Evolutionary conservation across 345 rosid species (phyloP).

Genomic region (Passiflora organensis): DNA sequence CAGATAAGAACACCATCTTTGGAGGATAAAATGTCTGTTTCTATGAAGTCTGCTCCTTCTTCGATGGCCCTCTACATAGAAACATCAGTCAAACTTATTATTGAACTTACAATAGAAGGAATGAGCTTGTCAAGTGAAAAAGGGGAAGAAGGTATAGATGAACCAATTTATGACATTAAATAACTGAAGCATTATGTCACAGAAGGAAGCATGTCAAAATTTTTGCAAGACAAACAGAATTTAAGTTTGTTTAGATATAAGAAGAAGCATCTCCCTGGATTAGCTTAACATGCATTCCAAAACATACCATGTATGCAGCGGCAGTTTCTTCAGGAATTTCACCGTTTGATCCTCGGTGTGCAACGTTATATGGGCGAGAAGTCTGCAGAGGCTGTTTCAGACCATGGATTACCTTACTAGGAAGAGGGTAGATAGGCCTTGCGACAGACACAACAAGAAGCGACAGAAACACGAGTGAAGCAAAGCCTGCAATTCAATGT

Average conservation of each 20-base stretch:
- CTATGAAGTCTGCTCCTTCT: constrained; percentile 95
- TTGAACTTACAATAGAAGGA: background rate
- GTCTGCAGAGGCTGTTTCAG: constrained; percentile 66
- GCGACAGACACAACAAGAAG: constrained; percentile 44
- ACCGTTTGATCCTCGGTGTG: constrained; percentile 94
- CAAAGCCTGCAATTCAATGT: constrained; percentile 2
- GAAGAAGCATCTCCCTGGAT: background rate
- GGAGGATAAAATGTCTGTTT: constrained; percentile 68
- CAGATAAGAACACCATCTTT: constrained; percentile 87
- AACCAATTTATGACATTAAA: background rate
- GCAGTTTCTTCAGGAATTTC: constrained; percentile 95
- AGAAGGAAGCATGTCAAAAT: too few species aligned
- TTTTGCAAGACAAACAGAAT: too few species aligned
- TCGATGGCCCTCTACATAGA: constrained; percentile 82
- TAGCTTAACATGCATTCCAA: background rate
- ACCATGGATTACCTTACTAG: constrained; percentile 50
- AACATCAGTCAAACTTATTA: background rate
- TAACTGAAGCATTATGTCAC: background rate
- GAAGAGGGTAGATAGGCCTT: constrained; percentile 78
- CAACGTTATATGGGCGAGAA: constrained; percentile 79
- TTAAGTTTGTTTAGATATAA: too few species aligned
- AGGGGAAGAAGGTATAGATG: too few species aligned
- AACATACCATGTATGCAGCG: constrained; percentile 68
- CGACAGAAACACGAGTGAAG: constrained; percentile 35
- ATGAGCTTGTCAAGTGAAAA: background rate